Conservation (phyloP, 2,329 filamentous ascomycete genomes). For the Epichloe aotearoae region DNA sequence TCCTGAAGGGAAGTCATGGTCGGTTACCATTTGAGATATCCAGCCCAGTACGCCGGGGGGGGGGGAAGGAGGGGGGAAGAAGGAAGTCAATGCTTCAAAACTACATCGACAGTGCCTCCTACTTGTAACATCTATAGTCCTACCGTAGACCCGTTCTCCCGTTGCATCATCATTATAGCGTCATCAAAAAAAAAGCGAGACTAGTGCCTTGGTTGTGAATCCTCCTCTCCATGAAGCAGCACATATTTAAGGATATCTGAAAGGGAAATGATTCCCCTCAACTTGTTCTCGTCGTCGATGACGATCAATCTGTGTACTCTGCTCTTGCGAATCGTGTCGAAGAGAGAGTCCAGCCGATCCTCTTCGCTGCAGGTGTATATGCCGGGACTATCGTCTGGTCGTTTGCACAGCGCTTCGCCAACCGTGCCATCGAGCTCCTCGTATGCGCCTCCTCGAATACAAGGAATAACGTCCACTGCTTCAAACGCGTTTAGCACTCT, state of each 20-base stretch:
- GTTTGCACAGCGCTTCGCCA: conserved; percentile 76
- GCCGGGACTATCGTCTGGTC: conserved; percentile 82
- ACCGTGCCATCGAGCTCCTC: conserved; percentile 79
- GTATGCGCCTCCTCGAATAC: conserved; percentile 87
- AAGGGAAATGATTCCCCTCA: conserved; percentile 81
- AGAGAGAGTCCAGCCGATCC: conserved; percentile 87
- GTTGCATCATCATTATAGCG: not conserved
- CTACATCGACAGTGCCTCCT: not conserved
- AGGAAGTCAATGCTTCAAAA: not conserved
- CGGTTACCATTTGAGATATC: conserved; percentile 2
- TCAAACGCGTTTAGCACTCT: conserved; percentile 92
- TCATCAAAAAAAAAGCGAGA: not conserved
- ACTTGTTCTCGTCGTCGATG: conserved; percentile 75
- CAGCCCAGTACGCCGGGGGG: not conserved
- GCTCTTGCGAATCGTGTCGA: conserved; percentile 91
- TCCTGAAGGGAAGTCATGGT: not conserved
- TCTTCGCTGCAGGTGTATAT: conserved; percentile 93
- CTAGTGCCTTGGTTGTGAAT: conserved; percentile 14
- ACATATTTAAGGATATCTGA: conserved; percentile 97
- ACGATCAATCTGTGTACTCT: conserved; percentile 87
- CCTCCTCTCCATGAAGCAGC: conserved; percentile 63
- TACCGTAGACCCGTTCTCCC: not conserved
- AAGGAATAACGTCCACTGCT: conserved; percentile 89
- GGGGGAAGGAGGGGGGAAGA: not conserved
- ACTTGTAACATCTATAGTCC: not conserved